Conservation (phyloP, 129 eudicot species). For the Saussurea involucrata region DNA sequence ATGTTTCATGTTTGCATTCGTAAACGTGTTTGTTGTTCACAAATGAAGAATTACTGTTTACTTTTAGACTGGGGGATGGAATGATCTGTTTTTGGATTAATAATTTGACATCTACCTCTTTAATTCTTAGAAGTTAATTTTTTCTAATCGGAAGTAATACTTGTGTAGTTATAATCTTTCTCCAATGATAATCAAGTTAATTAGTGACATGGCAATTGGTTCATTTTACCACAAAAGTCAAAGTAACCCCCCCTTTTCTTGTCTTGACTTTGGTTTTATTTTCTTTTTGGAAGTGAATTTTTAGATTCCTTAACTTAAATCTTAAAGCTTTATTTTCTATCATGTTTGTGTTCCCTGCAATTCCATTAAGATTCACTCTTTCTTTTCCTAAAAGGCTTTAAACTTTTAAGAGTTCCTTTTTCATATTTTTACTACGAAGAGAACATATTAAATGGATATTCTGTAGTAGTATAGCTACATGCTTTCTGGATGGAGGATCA, state of each 20-base stretch:
- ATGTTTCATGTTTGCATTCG: background rate
- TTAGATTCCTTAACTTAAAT: background rate
- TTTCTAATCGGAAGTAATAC: background rate
- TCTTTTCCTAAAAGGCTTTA: background rate
- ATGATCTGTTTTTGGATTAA: background rate
- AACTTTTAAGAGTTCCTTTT: background rate
- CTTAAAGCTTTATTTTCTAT: background rate
- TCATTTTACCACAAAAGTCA: background rate
- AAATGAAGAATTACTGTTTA: background rate
- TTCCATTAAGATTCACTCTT: background rate
- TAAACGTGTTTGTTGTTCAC: background rate
- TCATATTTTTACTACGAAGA: background rate
- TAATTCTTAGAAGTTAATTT: background rate
- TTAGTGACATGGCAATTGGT: background rate
- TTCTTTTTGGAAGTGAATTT: background rate
- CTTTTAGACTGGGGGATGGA: background rate
- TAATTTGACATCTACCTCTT: background rate
- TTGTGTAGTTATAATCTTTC: background rate
- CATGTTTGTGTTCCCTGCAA: background rate
- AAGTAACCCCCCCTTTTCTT: background rate
- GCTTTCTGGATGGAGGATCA: background rate
- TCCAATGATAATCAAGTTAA: background rate
- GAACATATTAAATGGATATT: background rate
- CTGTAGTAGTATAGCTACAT: background rate
- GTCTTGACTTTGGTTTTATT: background rate